These are phyloP conservation scores for Craterostigma plantagineum DNA, from an alignment of 257 asterid species.

Conservation along the genomic window DNA sequence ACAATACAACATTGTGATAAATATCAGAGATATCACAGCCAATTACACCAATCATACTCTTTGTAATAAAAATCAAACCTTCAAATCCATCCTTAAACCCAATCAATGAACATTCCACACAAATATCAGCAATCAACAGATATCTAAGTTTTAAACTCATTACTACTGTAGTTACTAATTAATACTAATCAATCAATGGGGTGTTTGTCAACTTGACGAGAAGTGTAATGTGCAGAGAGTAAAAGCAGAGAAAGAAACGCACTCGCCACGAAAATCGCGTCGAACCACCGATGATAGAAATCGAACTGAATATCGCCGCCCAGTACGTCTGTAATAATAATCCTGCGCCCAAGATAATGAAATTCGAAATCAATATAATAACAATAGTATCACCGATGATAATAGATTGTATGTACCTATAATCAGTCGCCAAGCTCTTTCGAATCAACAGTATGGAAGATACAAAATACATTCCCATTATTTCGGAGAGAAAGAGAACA, in stretches of 20 bases:
- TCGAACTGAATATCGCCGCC: conserved; percentile 96
- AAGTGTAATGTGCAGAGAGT: conserved; percentile 86
- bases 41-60: no score
- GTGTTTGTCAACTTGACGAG: conserved; percentile 89
- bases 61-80: no score
- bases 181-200: conserved; percentile 48
- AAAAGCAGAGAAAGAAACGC: conserved; percentile 82
- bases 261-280: conserved; percentile 89
- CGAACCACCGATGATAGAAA: conserved; percentile 94
- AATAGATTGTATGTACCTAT: conserved; percentile 39
- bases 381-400: no score
- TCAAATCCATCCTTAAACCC: no score
- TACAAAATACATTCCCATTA: conserved; percentile 96
- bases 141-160: no score
- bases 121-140: no score
- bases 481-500: conserved; percentile 95
- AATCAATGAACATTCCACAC: no score
- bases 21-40: no score
- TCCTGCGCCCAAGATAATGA: conserved; percentile 23
- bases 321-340: conserved; percentile 81
- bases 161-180: no score
- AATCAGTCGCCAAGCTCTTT: conserved; percentile 92
- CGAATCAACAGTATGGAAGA: conserved; percentile 84
- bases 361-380: background rate
- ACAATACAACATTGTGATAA: no score